Percentiles rank a stretch among this genome's conserved stretches.
Evolutionary conservation across 1,139 yeast genomes (phyloP).

Genomic region (Scheffersomyces parashehatae): DNA sequence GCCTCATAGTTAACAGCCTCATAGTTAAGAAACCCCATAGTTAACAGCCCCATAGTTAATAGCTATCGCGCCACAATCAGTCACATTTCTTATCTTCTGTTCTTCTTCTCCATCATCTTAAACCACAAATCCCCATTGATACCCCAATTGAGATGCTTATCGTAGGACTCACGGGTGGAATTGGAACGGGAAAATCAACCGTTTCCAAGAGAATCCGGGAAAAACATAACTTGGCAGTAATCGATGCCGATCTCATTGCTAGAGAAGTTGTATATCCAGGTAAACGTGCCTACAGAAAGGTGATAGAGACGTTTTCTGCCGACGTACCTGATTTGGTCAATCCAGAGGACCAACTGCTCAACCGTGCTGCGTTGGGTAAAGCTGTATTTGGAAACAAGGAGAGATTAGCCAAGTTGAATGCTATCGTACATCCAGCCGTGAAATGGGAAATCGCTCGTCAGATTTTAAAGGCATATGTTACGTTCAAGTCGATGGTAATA

Average conservation of each 20-base stretch:
- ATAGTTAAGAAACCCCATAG: background rate
- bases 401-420: constrained; percentile 59
- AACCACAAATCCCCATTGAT: no score
- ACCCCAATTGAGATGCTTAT: constrained; percentile 58
- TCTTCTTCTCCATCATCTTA: no score
- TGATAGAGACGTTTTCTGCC: constrained; percentile 59
- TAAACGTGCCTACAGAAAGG: constrained; percentile 62
- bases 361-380: constrained; percentile 74
- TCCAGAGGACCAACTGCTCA: constrained; percentile 50
- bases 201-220: constrained; percentile 64
- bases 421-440: constrained; percentile 89
- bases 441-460: constrained; percentile 63
- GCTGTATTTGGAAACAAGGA: constrained; percentile 71
- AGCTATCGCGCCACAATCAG: no score
- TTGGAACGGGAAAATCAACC: constrained; percentile 93
- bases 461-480: constrained; percentile 56
- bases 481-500: constrained; percentile 55
- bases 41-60: no score
- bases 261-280: constrained; percentile 85
- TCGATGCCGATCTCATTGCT: constrained; percentile 93
- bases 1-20: no score
- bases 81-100: no score
- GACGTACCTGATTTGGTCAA: constrained; percentile 57
- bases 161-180: constrained; percentile 94
- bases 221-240: constrained; percentile 54